Base-by-base conservation (phyloP, 305 asterid species). In the Fraxinus dipetala region DNA sequence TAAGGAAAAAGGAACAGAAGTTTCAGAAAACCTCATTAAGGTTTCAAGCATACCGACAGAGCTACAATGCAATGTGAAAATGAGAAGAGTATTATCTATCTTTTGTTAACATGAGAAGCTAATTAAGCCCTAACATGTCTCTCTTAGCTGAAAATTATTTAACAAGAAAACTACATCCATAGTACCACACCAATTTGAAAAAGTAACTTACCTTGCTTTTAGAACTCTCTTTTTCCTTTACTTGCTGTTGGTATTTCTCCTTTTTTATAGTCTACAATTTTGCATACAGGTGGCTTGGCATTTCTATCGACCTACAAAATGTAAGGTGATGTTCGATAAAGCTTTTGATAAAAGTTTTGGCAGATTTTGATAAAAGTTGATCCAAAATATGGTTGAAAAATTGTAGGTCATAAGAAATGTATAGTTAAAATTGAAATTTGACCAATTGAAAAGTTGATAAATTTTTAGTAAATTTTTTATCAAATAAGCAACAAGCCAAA, bases 271-370 rank as follows among this genome's bases (percentile, higher is more conserved):
- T 95, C 94, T 86, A 85, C 85, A 65, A 95, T 80, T 88, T 94
- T 92, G 93, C 98, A 93, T 78, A 91, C 99, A 65, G 99, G 97
- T 81, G 97, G 97, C 43, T 83, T 81, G 48, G 86, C 87, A 59
- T 78, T 65, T 82, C 84, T 85, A 81, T 91, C 89, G 85, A 93
- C 99, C 99, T 95, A 88, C 84, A 86, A 69, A 75, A 32, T 51
- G 28, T 65, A 76, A 36, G 9, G 11, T 1, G 11, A 6, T 36
- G 43, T 36, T 36, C 0, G 2, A 36, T 8, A 7, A 7, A 36
- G 2, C 0, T 36, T 7, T 36, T 6, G 2, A 7, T 6, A 36
- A 36, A 36, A 36, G 40, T 6, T 36, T 36, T 36, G 6, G 40
- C 2, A 7, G 10, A 36, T 36, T 7, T 7, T 36, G 9, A 36